Conservation (phyloP, 2,329 filamentous ascomycete genomes). For the Hawksworthiomyces lignivorus region DNA sequence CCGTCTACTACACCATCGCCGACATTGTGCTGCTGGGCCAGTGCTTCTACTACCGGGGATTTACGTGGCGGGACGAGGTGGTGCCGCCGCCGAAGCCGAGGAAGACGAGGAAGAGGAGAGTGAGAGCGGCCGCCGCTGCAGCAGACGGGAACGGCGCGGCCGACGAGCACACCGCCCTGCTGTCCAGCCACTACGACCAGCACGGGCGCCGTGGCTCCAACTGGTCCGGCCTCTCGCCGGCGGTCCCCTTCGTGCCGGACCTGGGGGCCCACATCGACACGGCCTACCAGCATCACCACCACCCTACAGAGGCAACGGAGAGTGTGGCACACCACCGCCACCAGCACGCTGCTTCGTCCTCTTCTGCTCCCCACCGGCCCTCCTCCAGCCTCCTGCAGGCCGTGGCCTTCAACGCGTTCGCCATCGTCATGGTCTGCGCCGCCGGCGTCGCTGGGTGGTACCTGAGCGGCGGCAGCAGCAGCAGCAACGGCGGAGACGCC, state of each 20-base stretch:
- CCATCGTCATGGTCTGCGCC: conserved; percentile 72
- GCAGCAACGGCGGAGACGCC: conserved; percentile 38
- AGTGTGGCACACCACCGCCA: no score
- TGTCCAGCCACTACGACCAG: conserved; percentile 23
- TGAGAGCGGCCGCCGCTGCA: conserved; percentile 18
- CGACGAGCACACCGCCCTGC: conserved; percentile 46
- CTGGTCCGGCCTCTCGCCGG: conserved; percentile 67
- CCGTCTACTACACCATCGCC: conserved; percentile 20
- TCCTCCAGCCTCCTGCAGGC: conserved; percentile 44
- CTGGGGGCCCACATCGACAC: not conserved
- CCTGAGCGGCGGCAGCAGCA: conserved; percentile 48
- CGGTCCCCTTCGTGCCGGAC: conserved; percentile 49
- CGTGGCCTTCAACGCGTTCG: conserved; percentile 64
- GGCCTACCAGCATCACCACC: no score
- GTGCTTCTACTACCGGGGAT: conserved; percentile 93
- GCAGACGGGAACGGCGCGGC: conserved; percentile 17
- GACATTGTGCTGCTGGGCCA: conserved; percentile 65
- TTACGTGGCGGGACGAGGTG: conserved; percentile 55
- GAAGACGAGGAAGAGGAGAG: conserved; percentile 11
- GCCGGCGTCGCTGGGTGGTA: conserved; percentile 85
- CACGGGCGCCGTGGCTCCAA: conserved; percentile 43
- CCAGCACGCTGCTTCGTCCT: conserved; percentile 20
- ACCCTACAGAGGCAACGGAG: no score
- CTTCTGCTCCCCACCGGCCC: conserved; percentile 26
- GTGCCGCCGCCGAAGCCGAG: conserved; percentile 34